phyloP scores from a whole-genome alignment of 257 asterid genomes.

The Nicotiana noctiflora region DNA sequence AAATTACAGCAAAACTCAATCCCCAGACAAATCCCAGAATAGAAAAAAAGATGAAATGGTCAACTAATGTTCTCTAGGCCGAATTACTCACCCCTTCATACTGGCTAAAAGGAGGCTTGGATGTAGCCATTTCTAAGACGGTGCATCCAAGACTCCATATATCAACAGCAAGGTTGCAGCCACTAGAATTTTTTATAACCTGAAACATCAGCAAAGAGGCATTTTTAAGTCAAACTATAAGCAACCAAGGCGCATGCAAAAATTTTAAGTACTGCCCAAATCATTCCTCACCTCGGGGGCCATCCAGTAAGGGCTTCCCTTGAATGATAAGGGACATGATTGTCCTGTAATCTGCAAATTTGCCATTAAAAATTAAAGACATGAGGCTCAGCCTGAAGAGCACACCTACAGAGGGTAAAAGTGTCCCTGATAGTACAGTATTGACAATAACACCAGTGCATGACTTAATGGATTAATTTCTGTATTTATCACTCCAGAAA shows the following conservation, averaged over 20 bases:
- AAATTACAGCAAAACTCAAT: not conserved
- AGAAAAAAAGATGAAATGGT: not conserved
- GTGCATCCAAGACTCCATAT: no score
- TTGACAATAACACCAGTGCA: not conserved
- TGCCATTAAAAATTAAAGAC: no score
- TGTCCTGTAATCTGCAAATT: no score
- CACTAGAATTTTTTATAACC: constrained; percentile 21
- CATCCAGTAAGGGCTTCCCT: no score
- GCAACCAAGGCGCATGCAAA: no score
- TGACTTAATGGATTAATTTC: not conserved
- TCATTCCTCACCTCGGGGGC: no score
- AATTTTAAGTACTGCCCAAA: not conserved
- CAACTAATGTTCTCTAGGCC: not conserved
- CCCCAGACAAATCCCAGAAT: not conserved
- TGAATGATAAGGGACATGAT: no score
- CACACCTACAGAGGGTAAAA: constrained; percentile 5
- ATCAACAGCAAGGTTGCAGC: no score
- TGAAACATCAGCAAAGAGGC: constrained; percentile 19
- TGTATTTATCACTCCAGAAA: not conserved
- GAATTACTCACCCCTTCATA: no score
- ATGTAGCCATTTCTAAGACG: no score
- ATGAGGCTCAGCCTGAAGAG: not conserved
- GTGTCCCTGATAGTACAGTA: not conserved
- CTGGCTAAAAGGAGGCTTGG: no score
- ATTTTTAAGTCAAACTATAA: not conserved